Evolutionary conservation across 495 filamentous ascomycete genomes (phyloP), one percentile per base, ranked within the genome.

Genomic region (Symbiotaphrina buchneri): DNA sequence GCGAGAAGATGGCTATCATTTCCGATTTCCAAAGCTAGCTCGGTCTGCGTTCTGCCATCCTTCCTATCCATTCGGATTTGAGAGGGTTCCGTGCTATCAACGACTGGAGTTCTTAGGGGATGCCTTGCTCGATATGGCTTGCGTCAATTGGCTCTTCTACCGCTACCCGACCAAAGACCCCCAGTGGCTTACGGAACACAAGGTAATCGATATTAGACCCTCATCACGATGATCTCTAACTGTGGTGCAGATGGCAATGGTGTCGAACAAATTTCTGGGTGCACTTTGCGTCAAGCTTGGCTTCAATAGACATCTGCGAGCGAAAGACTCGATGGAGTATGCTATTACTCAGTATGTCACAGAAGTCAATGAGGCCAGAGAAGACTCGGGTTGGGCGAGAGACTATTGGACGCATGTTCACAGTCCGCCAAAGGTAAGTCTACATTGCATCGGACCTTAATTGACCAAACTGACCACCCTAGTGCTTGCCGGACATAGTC

Each of bases 151-250:
- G 37, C 54, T 97, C 11, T 97, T 77, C 48, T 53, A 69, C 37
- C 59, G 59, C 7, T 79, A 74, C 45, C 81, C 82, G 0, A 59
- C 66, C 27, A 70, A 69, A 36, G 84, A 94, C 45, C 85, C 87
- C 1, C 83, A 94, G 46, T 97, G 87, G 87, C 63, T 97, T 20
- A 97, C 87, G 1, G 87, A 97, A 52, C 90, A 97, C 56, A 97
- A 94, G 42, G 64, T 65, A 43, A 14, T 10, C 17, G 10, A 6
- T 0, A 4, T 13, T 10, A 3, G 14, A 3, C 7, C 16, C 25
- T 11, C 15, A 6, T 18, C 5, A 8, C 5, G 17, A 27, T 2
- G n/a, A 17, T 28, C 11, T 10, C 27, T 31, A 10, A 23, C 35
- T 48, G 18, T 47, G 5, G 18, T 28, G 19, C 37, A 70, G 62